phyloP scores from a whole-genome alignment of 306 rosid genomes.

The Ochetophila trinervis region DNA sequence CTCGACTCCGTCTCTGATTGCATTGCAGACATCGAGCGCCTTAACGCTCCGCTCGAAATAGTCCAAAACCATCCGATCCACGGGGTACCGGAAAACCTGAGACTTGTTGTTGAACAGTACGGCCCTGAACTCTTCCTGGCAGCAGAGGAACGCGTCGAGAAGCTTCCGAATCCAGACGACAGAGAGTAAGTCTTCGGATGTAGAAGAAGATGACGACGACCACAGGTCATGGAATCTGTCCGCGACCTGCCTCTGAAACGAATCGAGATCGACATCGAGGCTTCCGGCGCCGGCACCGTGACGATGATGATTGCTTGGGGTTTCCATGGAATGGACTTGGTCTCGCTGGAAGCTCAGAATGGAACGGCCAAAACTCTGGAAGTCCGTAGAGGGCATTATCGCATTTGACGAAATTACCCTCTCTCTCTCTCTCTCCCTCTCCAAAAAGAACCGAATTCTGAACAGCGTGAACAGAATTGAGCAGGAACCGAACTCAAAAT shows the following conservation, averaged over 20 bases:
- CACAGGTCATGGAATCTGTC: constrained; percentile 44
- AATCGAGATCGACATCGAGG: constrained; percentile 48
- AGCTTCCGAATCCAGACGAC: constrained; percentile 71
- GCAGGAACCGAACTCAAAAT: neutral
- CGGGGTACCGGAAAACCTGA: constrained; percentile 31
- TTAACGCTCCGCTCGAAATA: constrained; percentile 75
- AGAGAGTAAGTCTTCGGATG: constrained; percentile 48
- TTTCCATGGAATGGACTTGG: constrained; percentile 52
- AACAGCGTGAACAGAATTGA: neutral
- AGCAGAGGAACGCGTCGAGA: constrained; percentile 56
- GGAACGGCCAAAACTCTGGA: constrained; percentile 60
- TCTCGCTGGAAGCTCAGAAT: constrained; percentile 40
- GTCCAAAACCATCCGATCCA: constrained; percentile 70
- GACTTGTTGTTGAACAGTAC: constrained; percentile 40
- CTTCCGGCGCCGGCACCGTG: neutral
- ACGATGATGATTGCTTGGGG: neutral
- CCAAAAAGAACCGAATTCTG: neutral
- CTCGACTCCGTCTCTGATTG: constrained; percentile 81
- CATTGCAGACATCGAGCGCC: constrained; percentile 85
- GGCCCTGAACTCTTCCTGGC: constrained; percentile 60
- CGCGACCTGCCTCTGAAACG: constrained; percentile 58
- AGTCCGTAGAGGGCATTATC: constrained; percentile 68
- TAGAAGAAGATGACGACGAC: constrained; percentile 17
- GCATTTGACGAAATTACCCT: constrained; percentile 1
- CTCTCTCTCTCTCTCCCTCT: neutral